Percentiles rank a stretch among this genome's conserved stretches.
These are phyloP conservation scores for Kwoniella shandongensis DNA, from an alignment of 768 basidiomycete genomes.

Conservation along the genomic window DNA sequence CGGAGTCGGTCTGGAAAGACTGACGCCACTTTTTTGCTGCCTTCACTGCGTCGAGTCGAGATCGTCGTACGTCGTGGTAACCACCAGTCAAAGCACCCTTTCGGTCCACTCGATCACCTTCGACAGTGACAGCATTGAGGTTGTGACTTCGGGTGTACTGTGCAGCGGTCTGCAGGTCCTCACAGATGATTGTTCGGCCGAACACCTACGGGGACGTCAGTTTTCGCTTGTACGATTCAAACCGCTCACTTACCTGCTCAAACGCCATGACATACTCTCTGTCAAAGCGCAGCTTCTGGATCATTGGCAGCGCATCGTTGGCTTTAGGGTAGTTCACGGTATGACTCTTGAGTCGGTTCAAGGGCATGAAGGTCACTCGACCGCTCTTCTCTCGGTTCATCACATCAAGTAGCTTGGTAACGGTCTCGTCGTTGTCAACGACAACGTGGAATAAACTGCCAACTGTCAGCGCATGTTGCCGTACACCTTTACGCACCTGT, in stretches of 20 bases:
- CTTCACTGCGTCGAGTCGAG: constrained; percentile 83
- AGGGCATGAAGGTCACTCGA: constrained; percentile 96
- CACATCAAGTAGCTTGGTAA: constrained; percentile 80
- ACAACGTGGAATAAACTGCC: constrained; percentile 91
- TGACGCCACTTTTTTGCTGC: constrained; percentile 71
- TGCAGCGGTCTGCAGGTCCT: constrained; percentile 85
- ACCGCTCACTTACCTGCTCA: constrained; percentile 62
- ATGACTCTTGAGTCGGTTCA: constrained; percentile 81
- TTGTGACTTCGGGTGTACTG: constrained; percentile 92
- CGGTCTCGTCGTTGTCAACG: constrained; percentile 93
- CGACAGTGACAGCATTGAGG: constrained; percentile 94
- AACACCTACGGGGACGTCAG: constrained; percentile 62
- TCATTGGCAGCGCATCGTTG: constrained; percentile 59
- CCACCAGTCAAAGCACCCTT: constrained; percentile 96
- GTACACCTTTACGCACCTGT: constrained; percentile 66
- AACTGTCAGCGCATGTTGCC: constrained; percentile 1
- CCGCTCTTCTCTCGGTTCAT: constrained; percentile 94
- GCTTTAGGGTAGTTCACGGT: constrained; percentile 61
- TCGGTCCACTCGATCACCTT: constrained; percentile 95
- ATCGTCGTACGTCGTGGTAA: constrained; percentile 86
- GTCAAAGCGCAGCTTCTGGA: constrained; percentile 79
- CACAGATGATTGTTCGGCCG: constrained; percentile 93
- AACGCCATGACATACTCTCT: constrained; percentile 73
- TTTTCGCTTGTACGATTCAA: background rate
- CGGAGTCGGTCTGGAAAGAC: constrained; percentile 67